Conservation (phyloP, 2,329 filamentous ascomycete genomes). For the Elsinoe necatrix region DNA sequence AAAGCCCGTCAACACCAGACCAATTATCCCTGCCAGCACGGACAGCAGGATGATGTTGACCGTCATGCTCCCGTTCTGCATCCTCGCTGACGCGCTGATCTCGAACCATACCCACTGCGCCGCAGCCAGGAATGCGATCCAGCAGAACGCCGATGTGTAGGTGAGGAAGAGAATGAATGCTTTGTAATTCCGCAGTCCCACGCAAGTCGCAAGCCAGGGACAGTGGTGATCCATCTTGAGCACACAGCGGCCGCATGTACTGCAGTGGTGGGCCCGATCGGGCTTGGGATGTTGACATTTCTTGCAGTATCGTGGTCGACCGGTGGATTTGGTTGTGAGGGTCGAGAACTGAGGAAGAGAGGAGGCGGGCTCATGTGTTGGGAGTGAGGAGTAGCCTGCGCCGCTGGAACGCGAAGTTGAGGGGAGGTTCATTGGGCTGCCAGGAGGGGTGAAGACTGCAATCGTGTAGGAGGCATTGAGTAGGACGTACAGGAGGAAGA, state of each 20-base stretch:
- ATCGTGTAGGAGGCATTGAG: conserved; percentile 85
- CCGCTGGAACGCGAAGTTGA: background rate
- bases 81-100: conserved; percentile 60
- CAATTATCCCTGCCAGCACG: conserved; percentile 84
- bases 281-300: conserved; percentile 94
- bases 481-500: conserved; percentile 63
- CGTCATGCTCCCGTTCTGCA: conserved; percentile 66
- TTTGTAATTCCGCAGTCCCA: conserved; percentile 92
- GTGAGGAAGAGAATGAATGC: conserved; percentile 85
- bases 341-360: conserved; percentile 41
- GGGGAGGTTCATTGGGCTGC: conserved; percentile 46
- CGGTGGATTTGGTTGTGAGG: conserved; percentile 87
- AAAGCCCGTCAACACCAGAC: conserved; percentile 79
- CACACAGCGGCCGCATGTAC: conserved; percentile 85
- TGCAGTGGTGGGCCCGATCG: conserved; percentile 94
- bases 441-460: conserved; percentile 87
- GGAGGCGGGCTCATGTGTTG: conserved; percentile 16
- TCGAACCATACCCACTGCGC: conserved; percentile 78
- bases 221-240: conserved; percentile 99
- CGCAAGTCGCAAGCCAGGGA: conserved; percentile 93
- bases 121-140: conserved; percentile 69
- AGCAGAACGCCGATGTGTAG: conserved; percentile 80
- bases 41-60: conserved; percentile 85
- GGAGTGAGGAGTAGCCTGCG: conserved; percentile 18
- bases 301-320: conserved; percentile 85